Base-by-base conservation (phyloP, 2,329 filamentous ascomycete genomes). In the Helotiales sp. region DNA sequence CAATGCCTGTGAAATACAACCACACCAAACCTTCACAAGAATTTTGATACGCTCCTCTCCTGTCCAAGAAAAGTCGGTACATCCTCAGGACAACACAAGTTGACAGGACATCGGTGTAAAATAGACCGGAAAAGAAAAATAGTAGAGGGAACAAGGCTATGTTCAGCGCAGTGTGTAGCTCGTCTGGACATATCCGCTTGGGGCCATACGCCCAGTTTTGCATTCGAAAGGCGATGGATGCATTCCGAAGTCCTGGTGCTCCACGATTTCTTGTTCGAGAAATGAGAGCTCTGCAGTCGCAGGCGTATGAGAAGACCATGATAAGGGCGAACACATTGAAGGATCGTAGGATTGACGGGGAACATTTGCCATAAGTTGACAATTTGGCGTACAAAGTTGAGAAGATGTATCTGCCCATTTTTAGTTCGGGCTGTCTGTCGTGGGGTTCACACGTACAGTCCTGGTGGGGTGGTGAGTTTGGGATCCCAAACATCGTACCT, bases 381-480 rank as follows among this genome's bases (percentile, higher is more conserved):
- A 80, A 24, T 59, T 76, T 79, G 37, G 78, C 77, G 49, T 79
- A 78, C 1, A 79, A 40, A n/a, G 82, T 77, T 0, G 84, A 84
- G 5, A 85, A 69, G 17, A 83, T 71, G 68, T 87, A 86, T 6
- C 83, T 86, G 60, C 22, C 55, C 61, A 28, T 64, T 13, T 24
- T 67, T 6, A 64, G 57, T 32, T 49, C 1, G 15, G 2, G 10
- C 17, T 45, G 1, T 26, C 7, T 10, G 4, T 22, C 10, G 13
- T n/a, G 8, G 26, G 7, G 3, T n/a, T 22, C 20, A 3, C 24
- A 79, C 83, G 77, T 83, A 93, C 82, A 99, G 82, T 37, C 94
- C 96, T 0, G 96, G 95, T 0, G 96, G 96, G 1, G 96, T 99
- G 0, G 96, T 99, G 76, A 99, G 96, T 78, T 98, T 99, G 67